Evolutionary conservation across 768 basidiomycete species (phyloP).

Genomic region (Lentinula lateritia): DNA sequence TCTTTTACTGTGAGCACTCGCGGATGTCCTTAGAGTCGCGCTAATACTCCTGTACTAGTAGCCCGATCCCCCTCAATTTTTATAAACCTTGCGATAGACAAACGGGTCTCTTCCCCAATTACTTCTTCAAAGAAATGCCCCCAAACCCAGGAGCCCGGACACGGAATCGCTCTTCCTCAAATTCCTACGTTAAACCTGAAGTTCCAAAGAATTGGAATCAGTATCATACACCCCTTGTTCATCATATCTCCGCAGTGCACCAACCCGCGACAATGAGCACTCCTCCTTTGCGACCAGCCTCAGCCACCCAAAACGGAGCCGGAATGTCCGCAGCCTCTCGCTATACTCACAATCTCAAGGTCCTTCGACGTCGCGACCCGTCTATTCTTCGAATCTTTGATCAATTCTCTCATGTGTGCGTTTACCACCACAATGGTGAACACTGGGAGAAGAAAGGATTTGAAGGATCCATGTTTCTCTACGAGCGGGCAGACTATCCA

Average conservation of each 20-base stretch:
- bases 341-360: conserved; percentile 76
- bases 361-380: conserved; percentile 72
- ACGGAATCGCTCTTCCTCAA: conserved; percentile 3
- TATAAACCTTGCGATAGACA: background rate
- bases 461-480: conserved; percentile 88
- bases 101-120: background rate
- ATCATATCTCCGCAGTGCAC: background rate
- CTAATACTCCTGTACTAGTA: background rate
- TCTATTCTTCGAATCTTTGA: conserved; percentile 78
- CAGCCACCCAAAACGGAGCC: background rate
- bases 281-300: conserved; percentile 2
- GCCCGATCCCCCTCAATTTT: background rate
- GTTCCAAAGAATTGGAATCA: background rate
- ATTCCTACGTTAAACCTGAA: background rate
- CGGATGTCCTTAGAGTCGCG: background rate
- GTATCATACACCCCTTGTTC: background rate
- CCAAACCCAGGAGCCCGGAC: background rate
- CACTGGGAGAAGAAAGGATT: conserved; percentile 82
- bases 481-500: conserved; percentile 78
- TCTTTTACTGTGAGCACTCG: background rate
- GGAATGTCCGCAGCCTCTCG: conserved; percentile 63
- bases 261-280: background rate
- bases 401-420: conserved; percentile 83
- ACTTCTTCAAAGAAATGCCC: background rate
- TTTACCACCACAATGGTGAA: conserved; percentile 68